Base-by-base conservation (phyloP, 768 basidiomycete species). In the Lactarius trivialis region DNA sequence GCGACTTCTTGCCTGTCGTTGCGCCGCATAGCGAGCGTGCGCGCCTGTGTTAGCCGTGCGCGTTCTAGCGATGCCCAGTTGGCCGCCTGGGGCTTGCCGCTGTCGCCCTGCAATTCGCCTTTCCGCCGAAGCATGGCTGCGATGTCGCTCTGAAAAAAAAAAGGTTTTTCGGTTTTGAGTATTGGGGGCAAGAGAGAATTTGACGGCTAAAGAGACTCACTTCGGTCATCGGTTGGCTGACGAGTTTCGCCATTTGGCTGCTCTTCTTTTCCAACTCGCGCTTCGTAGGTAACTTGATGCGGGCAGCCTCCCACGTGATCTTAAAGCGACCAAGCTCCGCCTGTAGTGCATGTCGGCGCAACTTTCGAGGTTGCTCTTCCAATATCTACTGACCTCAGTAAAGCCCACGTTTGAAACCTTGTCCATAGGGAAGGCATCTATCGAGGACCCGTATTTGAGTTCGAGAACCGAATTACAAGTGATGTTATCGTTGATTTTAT, bases 351-450 rank as follows among this genome's bases (percentile, higher is more conserved):
- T 17, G 17, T 58, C 4, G 32, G 28, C 45, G 30, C 14, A 19
- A 7, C 66, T 51, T n/a, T 49, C 30, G 4, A 21, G 30, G 36
- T 24, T 15, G n/a, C 49, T 11, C 45, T 24, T 39, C 39, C 15
- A 8, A 17, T 5, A 12, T 17, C 39, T 11, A 79, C 85, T 55
- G 53, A 94, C 95, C 64, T 77, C 73, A 12, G 75, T 76, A 61
- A 93, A 86, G 3, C 74, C 60, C 1, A 81, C 74, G 70, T 98
- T 96, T 7, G 93, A 96, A 8, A 96, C 84, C 67, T 86, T 88
- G 70, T 93, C 91, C 87, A 99, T 93, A 4, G 73, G 72, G 68
- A 88, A 93, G 0, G 73, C 63, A 61, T 78, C 80, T 8, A 79
- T 70, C 0, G 85, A 82, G 60, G 82, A 83, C 9, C 92, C 95